Evolutionary conservation across 1,284 basidiomycete genomes (phyloP), one percentile per base, ranked within the genome.

Genomic region (Meira nashicola): DNA sequence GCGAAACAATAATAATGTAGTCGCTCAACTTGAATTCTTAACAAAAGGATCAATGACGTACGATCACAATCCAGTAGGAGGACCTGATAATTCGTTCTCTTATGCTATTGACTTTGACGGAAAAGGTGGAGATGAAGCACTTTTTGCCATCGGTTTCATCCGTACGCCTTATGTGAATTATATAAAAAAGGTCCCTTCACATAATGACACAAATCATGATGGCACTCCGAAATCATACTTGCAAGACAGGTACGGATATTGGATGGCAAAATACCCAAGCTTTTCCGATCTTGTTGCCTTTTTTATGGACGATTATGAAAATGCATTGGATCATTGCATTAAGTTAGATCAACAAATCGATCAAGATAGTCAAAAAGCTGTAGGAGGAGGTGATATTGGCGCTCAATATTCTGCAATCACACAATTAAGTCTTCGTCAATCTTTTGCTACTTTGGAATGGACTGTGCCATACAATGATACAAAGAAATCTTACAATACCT

Each of bases 301-400:
- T 60, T 73, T 75, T 8, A 78, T 87, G 17, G 84, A 86, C 61
- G 85, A 85, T 2, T 88, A 87, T 74, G 86, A 87, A 67, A 82
- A 86, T 63, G 83, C 84, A 79, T 80, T 52, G 79, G 80, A 15
- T 75, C 60, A 68, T 54, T 68, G 84, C 28, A 80, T 82, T 28
- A 76, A 57, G 46, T 66, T 75, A 17, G 75, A 77, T 55, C 28
- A 58, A 51, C 60, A 73, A 64, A 65, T 77, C n/a, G 62, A 66
- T 11, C 57, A 60, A n/a, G 75, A 77, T 54, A 66, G 65, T 19
- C 59, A 67, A 49, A 64, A 61, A 15, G 73, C 63, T 15, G 68
- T 71, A 14, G 70, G 72, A 17, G 68, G 70, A n/a, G 68, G 71
- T 52, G 56, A 63, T 11, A 60, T 67, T n/a, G 71, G 71, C 23